Evolutionary conservation across 257 asterid species (phyloP), one percentile per base, ranked within the genome.

Genomic region (Nemophila menziesii): DNA sequence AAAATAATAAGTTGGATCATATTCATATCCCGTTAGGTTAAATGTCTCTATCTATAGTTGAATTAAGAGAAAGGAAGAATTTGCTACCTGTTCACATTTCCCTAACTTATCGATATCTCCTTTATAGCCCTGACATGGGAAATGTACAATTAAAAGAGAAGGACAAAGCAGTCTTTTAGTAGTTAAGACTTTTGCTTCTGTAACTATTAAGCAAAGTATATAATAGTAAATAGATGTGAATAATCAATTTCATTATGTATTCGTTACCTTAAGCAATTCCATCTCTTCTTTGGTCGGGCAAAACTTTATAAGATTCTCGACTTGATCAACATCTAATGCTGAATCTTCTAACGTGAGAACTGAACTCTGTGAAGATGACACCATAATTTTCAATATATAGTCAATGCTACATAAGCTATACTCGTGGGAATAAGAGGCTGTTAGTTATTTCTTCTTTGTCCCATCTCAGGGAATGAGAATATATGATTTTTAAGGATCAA

Each of bases 261-360:
- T 29, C 22, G 48, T 42, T 52, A 86, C 97, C 97, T 86, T 86
- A 29, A 86, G 93, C 64, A 74, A 33, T 37, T 82, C 94, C 82
- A 86, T 86, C 68, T 86, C 97, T 75, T 86, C 94, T 66, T 82
- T 86, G 21, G 93, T 82, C 60, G 97, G 97, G 68, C 97, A 86
- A 68, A 79, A 86, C 63, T 82, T 86, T 69, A 82, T 86, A 64
- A 86, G 77, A 66, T 79, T 86, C 34, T 82, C 97, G 60, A 86
- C 97, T 77, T 82, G 97, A 67, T 86, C 97, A 64, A 73, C 89
- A 61, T 86, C 97, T 59, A 86, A 55, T 39, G 92, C 93, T 51
- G 94, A 70, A 48, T 82, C 93, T 60, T 86, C 97, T 75, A 86
- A 72, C 26, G 93, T 72, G 61, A 86, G 93, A 48, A 86, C 87